Percentiles rank a stretch among this genome's conserved stretches.
Conservation (phyloP, 495 filamentous ascomycete genomes). For the Lophium mytilinum region DNA sequence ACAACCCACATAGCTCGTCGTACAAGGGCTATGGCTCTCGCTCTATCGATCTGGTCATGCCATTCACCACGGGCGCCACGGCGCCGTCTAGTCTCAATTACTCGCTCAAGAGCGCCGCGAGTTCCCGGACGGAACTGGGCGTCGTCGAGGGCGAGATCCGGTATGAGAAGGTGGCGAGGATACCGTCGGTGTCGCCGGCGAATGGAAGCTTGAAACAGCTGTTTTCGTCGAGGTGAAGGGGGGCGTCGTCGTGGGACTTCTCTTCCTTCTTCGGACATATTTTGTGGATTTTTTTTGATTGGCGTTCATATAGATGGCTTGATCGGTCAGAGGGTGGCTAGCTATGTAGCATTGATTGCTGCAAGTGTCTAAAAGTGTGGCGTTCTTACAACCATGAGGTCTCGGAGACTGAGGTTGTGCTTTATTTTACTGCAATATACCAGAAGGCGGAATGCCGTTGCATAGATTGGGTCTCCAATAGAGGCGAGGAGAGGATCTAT, state of each 20-base stretch:
- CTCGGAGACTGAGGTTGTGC: background rate
- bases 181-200: slow-evolving; percentile 15
- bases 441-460: background rate
- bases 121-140: slow-evolving; percentile 14
- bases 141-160: slow-evolving; percentile 11
- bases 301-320: too few relatives aligned
- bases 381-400: too few relatives aligned
- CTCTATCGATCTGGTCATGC: slow-evolving; percentile 32
- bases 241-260: too few relatives aligned
- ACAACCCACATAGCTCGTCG: slow-evolving; percentile 26
- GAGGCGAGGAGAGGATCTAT: too few relatives aligned
- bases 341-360: background rate
- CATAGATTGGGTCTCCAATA: background rate
- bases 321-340: too few relatives aligned
- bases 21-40: slow-evolving; percentile 4
- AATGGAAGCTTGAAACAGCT: slow-evolving; percentile 28
- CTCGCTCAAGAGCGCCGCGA: slow-evolving; percentile 21
- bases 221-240: slow-evolving; percentile 13
- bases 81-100: slow-evolving; percentile 18
- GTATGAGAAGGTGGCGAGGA: slow-evolving; percentile 21
- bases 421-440: background rate
- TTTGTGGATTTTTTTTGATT: too few relatives aligned
- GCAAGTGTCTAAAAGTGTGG: too few relatives aligned
- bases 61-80: slow-evolving; percentile 12
- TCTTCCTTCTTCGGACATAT: too few relatives aligned